phyloP scores from a whole-genome alignment of 345 rosid species.

The Pugionium dolabratum region DNA sequence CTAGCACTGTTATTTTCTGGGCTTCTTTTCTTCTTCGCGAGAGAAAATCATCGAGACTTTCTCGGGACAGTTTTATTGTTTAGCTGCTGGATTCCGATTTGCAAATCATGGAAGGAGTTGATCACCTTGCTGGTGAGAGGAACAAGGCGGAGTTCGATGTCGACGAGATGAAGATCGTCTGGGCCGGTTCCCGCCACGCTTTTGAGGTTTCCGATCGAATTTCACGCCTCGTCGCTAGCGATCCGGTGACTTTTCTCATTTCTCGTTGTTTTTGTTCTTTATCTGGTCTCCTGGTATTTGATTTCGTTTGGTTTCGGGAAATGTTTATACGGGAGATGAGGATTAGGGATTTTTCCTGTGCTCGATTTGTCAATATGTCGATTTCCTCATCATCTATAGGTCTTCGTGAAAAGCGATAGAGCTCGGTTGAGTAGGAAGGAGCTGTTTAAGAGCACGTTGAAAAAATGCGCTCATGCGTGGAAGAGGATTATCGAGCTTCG shows the following conservation, averaged over 20 bases:
- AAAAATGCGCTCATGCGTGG: constrained; percentile 88
- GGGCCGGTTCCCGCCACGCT: constrained; percentile 92
- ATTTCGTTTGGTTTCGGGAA: constrained; percentile 2
- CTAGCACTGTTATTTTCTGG: not conserved
- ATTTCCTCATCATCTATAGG: constrained; percentile 41
- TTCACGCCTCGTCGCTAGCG: constrained; percentile 85
- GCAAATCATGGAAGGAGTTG: constrained; percentile 53
- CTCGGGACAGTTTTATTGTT: constrained; percentile 5
- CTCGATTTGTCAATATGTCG: constrained; percentile 18
- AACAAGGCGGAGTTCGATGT: constrained; percentile 77
- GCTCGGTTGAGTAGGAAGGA: constrained; percentile 75
- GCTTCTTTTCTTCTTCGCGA: not conserved
- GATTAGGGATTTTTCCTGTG: constrained; percentile 14
- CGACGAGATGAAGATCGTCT: constrained; percentile 87
- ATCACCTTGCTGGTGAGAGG: constrained; percentile 74
- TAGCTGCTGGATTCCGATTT: not conserved
- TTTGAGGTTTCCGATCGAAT: constrained; percentile 81
- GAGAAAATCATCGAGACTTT: constrained; percentile 1
- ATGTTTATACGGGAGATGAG: not conserved
- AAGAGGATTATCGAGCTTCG: constrained; percentile 82
- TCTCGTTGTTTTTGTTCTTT: not conserved
- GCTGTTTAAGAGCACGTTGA: constrained; percentile 83
- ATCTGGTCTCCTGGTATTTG: not conserved
- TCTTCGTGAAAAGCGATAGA: constrained; percentile 75
- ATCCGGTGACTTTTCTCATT: constrained; percentile 57